A percentile compares a stretch with the other conserved stretches of the same genome.
Conservation (phyloP, 2,329 filamentous ascomycete genomes). For the Alternaria postmessia region DNA sequence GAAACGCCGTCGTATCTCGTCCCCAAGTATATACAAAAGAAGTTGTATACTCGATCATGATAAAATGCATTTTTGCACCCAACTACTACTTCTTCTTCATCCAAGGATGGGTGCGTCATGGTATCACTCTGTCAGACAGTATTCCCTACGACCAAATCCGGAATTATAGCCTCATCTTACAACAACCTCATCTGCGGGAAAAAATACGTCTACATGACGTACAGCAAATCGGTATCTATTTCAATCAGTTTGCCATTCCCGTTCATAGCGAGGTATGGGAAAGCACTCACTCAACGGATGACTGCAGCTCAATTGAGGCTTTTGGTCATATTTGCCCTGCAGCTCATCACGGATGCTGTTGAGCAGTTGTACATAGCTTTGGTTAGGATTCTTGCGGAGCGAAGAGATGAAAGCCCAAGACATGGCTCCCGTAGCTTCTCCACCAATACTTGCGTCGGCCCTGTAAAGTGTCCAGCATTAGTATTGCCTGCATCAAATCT, state of each 20-base stretch:
- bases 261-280: not conserved
- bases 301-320: slow-evolving; percentile 94
- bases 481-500: not conserved
- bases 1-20: slow-evolving; percentile 1
- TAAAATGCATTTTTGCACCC: not conserved
- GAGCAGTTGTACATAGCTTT: slow-evolving; percentile 93
- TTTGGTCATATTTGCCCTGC: slow-evolving; percentile 86
- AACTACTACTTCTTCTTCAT: not conserved
- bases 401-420: slow-evolving; percentile 95
- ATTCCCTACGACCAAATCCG: not conserved
- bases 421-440: slow-evolving; percentile 96
- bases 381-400: slow-evolving; percentile 90
- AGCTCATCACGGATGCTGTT: slow-evolving; percentile 95
- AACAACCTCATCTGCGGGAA: not conserved
- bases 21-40: slow-evolving; percentile 1
- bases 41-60: not conserved
- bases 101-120: not conserved
- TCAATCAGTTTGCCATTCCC: not conserved
- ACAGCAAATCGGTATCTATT: slow-evolving; percentile 28
- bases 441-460: slow-evolving; percentile 86
- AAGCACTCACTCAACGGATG: slow-evolving; percentile 82
- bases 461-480: slow-evolving; percentile 55
- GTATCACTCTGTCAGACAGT: not conserved
- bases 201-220: slow-evolving; percentile 21
- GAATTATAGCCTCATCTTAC: not conserved